These are phyloP conservation scores for Trichoderma endophyticum DNA, from an alignment of 2,329 filamentous ascomycete genomes.

Conservation along the genomic window DNA sequence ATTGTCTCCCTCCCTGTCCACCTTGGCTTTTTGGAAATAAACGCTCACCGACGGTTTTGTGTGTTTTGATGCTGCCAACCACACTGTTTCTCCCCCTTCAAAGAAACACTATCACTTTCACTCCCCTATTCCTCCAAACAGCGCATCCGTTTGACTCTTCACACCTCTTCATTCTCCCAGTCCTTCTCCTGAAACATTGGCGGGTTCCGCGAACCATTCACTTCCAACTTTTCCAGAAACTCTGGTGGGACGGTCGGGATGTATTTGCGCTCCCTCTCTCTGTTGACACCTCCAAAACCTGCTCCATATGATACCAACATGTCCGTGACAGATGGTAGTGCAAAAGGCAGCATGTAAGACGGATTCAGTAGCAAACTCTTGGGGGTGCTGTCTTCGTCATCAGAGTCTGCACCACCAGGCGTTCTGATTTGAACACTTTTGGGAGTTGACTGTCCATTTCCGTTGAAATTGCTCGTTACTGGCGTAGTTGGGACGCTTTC, in stretches of 20 bases:
- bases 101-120: background rate
- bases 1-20: background rate
- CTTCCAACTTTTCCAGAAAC: constrained; percentile 83
- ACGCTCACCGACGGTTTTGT: background rate
- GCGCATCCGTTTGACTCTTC: background rate
- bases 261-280: constrained; percentile 89
- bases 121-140: background rate
- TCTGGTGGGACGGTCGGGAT: constrained; percentile 93
- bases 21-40: background rate
- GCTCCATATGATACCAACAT: constrained; percentile 96
- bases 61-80: background rate
- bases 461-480: constrained; percentile 38
- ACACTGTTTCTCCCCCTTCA: background rate
- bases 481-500: constrained; percentile 47
- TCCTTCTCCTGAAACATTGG: constrained; percentile 62
- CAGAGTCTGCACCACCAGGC: constrained; percentile 39
- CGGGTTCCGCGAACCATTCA: constrained; percentile 47
- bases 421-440: constrained; percentile 42
- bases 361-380: constrained; percentile 81
- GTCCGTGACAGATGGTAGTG: constrained; percentile 91
- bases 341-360: constrained; percentile 88
- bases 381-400: constrained; percentile 61
- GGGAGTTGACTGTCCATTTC: constrained; percentile 43
- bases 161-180: constrained; percentile 65
- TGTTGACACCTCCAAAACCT: constrained; percentile 88